These are phyloP conservation scores for Gymnopilus junonius DNA, from an alignment of 768 basidiomycete species.

Conservation along the genomic window DNA sequence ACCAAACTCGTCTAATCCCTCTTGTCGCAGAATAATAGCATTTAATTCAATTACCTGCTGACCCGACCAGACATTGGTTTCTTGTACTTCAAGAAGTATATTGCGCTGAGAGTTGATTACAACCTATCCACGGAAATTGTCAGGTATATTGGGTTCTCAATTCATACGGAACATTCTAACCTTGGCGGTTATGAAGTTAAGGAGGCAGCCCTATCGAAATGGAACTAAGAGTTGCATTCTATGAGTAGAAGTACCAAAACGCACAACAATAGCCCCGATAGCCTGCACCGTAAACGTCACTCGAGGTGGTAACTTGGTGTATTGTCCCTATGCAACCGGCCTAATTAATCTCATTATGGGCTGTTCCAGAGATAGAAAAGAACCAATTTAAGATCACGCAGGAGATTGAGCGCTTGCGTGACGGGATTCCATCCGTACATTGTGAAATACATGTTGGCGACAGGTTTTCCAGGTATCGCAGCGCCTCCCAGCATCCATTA, in stretches of 20 bases:
- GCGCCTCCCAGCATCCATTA: conserved; percentile 50
- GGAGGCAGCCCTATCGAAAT: conserved; percentile 43
- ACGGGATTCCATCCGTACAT: conserved; percentile 49
- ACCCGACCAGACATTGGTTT: conserved; percentile 59
- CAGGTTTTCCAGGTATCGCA: conserved; percentile 48
- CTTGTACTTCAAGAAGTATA: conserved; percentile 48
- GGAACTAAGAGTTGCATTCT: not conserved
- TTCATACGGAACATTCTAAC: conserved; percentile 33
- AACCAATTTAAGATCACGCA: conserved; percentile 60
- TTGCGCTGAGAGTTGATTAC: conserved; percentile 37
- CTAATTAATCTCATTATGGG: too few species aligned
- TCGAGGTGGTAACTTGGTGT: conserved; percentile 62
- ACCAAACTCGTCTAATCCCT: too few species aligned
- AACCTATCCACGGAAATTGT: conserved; percentile 10
- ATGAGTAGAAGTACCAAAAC: not conserved
- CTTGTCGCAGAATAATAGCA: too few species aligned
- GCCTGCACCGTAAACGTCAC: conserved; percentile 58
- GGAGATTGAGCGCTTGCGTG: conserved; percentile 48
- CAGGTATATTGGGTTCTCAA: not conserved
- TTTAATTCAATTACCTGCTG: conserved; percentile 39
- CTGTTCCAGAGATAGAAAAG: conserved; percentile 2
- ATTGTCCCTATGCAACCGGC: conserved; percentile 33
- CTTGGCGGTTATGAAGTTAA: conserved; percentile 59
- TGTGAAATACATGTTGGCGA: conserved; percentile 53
- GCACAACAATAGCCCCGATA: conserved; percentile 55